Evolutionary conservation across 1,284 basidiomycete species (phyloP), one percentile per base, ranked within the genome.

Genomic region (Ceratobasidium sp.): DNA sequence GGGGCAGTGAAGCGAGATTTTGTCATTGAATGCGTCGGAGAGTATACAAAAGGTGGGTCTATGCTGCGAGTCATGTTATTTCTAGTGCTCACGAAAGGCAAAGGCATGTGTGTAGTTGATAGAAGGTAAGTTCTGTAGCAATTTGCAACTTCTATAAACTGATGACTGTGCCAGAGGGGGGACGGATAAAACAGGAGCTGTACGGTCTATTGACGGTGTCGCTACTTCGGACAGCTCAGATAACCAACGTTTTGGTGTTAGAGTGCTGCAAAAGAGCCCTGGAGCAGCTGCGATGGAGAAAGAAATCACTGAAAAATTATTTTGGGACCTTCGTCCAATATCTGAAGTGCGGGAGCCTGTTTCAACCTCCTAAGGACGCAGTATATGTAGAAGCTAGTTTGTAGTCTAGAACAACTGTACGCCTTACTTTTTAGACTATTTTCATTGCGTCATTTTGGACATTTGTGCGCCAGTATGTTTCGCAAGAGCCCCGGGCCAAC

Each of bases 71-170:
- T 60, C 10, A 28, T 12, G 9, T n/a, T 20, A 18, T n/a, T 28
- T 5, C 42, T 44, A 18, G 40, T 5, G 26, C 33, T 72, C n/a
- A 72, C 23, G 28, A 28, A 28, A 5, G 18, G n/a, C n/a, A 10
- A 40, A 61, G 86, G 86, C 13, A 87, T 86, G 86, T 86, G 86
- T 78, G 85, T 87, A 2, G 84, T 87, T 28, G 86, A 87, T 82
- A 79, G 86, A 66, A 80, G 86, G 80, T 78, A 46, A 53, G 66
- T 49, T 3, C 18, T 63, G 18, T 1, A 15, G 39, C 3, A 20
- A 18, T 46, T 66, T n/a, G 28, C 61, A 58, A 6, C 20, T 69
- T 5, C 20, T 66, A 33, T 10, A 42, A 7, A 18, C 13, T 7
- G 28, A n/a, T 69, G 28, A 49, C 66, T 18, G 4, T 42, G n/a